Evolutionary conservation across 768 basidiomycete species (phyloP).

Genomic region (Lentinula sp.): DNA sequence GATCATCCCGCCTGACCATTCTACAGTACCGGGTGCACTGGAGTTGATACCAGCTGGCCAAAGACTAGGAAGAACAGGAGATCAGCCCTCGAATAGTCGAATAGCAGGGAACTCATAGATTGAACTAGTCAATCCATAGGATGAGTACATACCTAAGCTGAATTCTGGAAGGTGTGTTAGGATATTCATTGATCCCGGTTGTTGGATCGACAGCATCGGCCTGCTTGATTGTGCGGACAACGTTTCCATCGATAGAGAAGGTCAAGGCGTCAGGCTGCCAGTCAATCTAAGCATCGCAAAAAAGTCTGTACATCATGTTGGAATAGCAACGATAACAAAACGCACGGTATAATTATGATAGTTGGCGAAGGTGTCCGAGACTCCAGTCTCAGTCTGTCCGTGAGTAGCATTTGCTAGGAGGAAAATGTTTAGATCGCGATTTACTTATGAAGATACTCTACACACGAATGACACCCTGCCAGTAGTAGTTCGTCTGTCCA

Average conservation of each 20-base stretch:
- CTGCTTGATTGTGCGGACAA: conserved; percentile 63
- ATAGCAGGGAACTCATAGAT: too few relatives aligned
- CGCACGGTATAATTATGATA: conserved; percentile 76
- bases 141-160: conserved; percentile 59
- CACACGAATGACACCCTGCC: conserved; percentile 67
- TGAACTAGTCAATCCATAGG: background rate
- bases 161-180: conserved; percentile 73
- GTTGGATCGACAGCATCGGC: conserved; percentile 44
- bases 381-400: conserved; percentile 39
- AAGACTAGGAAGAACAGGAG: conserved; percentile 29
- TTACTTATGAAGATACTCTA: conserved; percentile 7
- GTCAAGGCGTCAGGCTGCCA: conserved; percentile 68
- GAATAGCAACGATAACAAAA: conserved; percentile 5
- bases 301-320: background rate
- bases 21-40: conserved; percentile 59
- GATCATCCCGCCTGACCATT: conserved; percentile 81
- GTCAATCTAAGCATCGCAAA: conserved; percentile 48
- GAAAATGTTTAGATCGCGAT: background rate
- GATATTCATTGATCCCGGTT: conserved; percentile 59
- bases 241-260: conserved; percentile 66
- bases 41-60: conserved; percentile 78
- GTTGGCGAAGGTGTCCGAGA: conserved; percentile 60
- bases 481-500: conserved; percentile 79
- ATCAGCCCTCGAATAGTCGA: background rate
- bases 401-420: conserved; percentile 35